A percentile compares a stretch with the other conserved stretches of the same genome.
Evolutionary conservation across 352 stramenopile species (phyloP).

Genomic region (Globisporangium middletonii): DNA sequence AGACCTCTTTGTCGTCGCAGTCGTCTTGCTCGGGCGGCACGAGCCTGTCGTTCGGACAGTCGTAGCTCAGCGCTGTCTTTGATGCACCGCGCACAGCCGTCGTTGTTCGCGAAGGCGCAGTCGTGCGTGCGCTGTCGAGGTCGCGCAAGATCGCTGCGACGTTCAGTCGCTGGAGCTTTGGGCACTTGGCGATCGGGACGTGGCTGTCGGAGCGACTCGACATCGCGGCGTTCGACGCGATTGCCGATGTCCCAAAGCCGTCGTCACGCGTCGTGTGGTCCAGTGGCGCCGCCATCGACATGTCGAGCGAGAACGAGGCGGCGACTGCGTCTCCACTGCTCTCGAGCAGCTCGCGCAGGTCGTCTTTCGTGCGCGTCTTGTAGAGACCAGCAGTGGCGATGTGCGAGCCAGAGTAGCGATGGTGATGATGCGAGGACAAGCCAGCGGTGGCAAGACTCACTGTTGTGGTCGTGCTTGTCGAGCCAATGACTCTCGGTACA

Average conservation of each 20-base stretch:
- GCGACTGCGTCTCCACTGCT: constrained; percentile 8
- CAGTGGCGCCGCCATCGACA: constrained; percentile 16
- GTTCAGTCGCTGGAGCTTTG: constrained; percentile 44
- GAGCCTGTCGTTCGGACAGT: neutral
- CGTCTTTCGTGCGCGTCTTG: constrained; percentile 28
- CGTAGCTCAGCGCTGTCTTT: neutral
- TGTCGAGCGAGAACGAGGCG: constrained; percentile 28
- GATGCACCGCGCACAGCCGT: neutral
- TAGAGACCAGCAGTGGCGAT: constrained; percentile 12
- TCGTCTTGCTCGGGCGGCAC: constrained; percentile 20
- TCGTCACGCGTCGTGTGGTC: constrained; percentile 18
- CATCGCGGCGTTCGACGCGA: neutral
- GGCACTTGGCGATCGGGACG: constrained; percentile 23
- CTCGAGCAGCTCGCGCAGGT: constrained; percentile 26
- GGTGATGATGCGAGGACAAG: constrained; percentile 8
- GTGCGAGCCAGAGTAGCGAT: constrained; percentile 14
- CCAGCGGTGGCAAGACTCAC: constrained; percentile 15
- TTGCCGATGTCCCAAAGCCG: neutral
- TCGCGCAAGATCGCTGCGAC: constrained; percentile 33
- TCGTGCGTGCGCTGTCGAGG: constrained; percentile 31
- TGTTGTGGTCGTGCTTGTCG: constrained; percentile 3
- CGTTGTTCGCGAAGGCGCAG: neutral
- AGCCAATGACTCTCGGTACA: constrained; percentile 15
- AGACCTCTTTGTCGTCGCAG: constrained; percentile 81
- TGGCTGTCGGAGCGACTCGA: constrained; percentile 16